Evolutionary conservation across 1,284 basidiomycete genomes (phyloP).

Genomic region (Agroathelia rolfsii): DNA sequence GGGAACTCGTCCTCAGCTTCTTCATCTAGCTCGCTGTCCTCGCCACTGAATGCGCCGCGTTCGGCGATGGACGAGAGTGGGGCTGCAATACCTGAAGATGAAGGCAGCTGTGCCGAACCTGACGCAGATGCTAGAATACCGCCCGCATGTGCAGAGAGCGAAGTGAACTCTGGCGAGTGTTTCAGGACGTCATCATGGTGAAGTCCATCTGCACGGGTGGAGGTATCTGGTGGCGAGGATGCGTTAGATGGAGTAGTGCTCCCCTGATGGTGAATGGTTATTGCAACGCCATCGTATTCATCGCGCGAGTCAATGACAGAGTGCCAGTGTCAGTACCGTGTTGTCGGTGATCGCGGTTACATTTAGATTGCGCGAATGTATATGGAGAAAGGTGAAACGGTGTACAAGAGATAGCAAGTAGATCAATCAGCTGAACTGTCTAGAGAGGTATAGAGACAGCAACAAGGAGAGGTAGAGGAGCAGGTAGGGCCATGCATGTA

Average conservation of each 20-base stretch:
- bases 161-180: no score
- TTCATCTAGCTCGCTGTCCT: conserved; percentile 67
- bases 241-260: no score
- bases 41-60: conserved; percentile 53
- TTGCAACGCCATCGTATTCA: no score
- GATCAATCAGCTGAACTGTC: conserved; percentile 4
- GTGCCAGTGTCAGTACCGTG: no score
- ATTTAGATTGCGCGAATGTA: conserved; percentile 24
- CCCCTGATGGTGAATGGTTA: no score
- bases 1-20: conserved; percentile 59
- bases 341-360: no score
- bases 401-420: conserved; percentile 3
- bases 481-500: not conserved
- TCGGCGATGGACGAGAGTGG: conserved; percentile 70
- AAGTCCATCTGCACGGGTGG: conserved; percentile 17
- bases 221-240: conserved; percentile 30
- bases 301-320: no score
- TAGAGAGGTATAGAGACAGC: conserved; percentile 6
- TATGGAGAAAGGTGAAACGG: conserved; percentile 11
- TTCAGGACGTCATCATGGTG: conserved; percentile 8
- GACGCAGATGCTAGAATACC: no score
- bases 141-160: no score
- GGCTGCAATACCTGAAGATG: conserved; percentile 33
- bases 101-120: conserved; percentile 23
- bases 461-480: not conserved